These are phyloP conservation scores for Skeletonema tropicum DNA, from an alignment of 108 stramenopile species.

Conservation along the genomic window DNA sequence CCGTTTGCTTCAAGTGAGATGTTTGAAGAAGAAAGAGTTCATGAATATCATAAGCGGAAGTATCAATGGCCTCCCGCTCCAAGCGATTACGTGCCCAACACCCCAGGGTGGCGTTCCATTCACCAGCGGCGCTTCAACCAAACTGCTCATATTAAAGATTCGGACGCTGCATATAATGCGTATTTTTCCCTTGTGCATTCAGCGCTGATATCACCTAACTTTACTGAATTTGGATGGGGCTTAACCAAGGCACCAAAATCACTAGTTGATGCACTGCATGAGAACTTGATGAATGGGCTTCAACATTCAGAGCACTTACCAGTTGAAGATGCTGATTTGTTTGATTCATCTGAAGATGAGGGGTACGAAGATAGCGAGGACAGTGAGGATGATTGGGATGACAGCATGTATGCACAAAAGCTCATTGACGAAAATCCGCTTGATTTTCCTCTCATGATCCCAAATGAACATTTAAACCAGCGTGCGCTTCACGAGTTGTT, in stretches of 20 bases:
- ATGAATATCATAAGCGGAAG: slow-evolving; percentile 46
- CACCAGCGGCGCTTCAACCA: slow-evolving; percentile 55
- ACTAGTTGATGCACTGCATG: slow-evolving; percentile 49
- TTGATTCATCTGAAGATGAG: not conserved
- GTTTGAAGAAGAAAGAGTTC: slow-evolving; percentile 54
- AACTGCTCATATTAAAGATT: slow-evolving; percentile 50
- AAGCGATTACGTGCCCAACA: slow-evolving; percentile 46
- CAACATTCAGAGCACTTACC: not conserved
- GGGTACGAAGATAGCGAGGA: not conserved
- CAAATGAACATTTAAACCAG: slow-evolving; percentile 12
- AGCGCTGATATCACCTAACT: slow-evolving; percentile 57
- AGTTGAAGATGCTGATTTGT: slow-evolving; percentile 5
- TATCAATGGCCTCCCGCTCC: slow-evolving; percentile 64
- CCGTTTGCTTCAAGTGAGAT: slow-evolving; percentile 6
- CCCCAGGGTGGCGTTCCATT: slow-evolving; percentile 57
- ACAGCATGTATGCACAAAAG: no score
- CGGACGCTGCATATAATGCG: slow-evolving; percentile 57
- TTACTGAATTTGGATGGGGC: slow-evolving; percentile 79
- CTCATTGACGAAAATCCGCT: slow-evolving; percentile 6
- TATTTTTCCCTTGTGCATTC: slow-evolving; percentile 34
- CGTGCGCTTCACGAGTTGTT: slow-evolving; percentile 17
- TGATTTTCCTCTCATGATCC: slow-evolving; percentile 16
- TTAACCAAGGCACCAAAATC: slow-evolving; percentile 67
- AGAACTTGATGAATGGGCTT: slow-evolving; percentile 18
- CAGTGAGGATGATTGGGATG: not conserved